Conservation (phyloP, 176 grass and related monocot species). For the Musa acuminata region DNA sequence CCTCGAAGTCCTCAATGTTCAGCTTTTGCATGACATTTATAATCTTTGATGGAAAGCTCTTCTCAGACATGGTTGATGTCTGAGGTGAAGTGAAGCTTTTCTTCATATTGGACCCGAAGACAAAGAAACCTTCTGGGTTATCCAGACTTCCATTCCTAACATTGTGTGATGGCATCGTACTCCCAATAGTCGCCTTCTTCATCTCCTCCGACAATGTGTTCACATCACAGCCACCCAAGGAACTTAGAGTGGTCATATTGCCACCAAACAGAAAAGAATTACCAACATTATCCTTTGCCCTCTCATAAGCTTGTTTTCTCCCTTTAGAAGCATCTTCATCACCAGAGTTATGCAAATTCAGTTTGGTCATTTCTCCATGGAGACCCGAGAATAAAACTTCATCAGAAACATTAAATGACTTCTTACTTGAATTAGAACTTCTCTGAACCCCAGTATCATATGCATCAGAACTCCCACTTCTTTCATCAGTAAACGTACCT, state of each 20-base stretch:
- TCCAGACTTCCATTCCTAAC: constrained; percentile 28
- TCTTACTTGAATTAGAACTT: constrained; percentile 1
- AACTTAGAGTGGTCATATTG: constrained; percentile 19
- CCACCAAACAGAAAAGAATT: constrained; percentile 24
- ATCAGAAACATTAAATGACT: constrained; percentile 28
- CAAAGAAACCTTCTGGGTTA: constrained; percentile 26
- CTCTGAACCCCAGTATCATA: background rate
- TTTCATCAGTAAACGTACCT: background rate
- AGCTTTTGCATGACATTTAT: constrained; percentile 2
- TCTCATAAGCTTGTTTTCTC: constrained; percentile 12
- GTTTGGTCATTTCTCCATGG: constrained; percentile 40
- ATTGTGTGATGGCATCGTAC: constrained; percentile 22
- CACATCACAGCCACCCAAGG: constrained; percentile 16
- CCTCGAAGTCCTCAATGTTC: constrained; percentile 22
- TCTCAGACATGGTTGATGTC: constrained; percentile 1
- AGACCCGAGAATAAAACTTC: constrained; percentile 27
- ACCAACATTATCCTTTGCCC: background rate
- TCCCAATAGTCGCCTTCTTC: constrained; percentile 3
- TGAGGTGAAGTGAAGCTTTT: constrained; percentile 28
- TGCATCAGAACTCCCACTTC: background rate
- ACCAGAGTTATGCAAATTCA: constrained; percentile 33
- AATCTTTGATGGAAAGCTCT: background rate
- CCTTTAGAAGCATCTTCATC: constrained; percentile 1
- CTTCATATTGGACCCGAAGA: constrained; percentile 43
- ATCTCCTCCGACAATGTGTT: constrained; percentile 34